phyloP scores from a whole-genome alignment of 352 stramenopile genomes.

The Elongisporangium prolatum region DNA sequence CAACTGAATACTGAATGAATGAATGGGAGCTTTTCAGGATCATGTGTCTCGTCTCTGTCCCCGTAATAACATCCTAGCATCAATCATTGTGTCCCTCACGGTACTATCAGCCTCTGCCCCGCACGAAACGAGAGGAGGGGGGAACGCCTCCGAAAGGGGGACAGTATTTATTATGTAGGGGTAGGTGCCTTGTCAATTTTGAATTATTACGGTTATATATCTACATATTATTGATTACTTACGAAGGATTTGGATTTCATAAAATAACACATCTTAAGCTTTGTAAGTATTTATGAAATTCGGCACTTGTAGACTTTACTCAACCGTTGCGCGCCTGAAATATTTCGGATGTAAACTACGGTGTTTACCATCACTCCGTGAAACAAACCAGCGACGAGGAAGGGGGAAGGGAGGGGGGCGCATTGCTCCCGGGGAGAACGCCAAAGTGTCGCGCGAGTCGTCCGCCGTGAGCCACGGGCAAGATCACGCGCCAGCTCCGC shows the following conservation, averaged over 20 bases:
- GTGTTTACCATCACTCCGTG: constrained; percentile 2
- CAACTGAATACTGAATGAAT: neutral
- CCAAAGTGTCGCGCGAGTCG: constrained; percentile 31
- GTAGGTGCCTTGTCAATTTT: neutral
- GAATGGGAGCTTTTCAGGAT: neutral
- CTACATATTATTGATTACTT: neutral
- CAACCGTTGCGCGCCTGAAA: neutral
- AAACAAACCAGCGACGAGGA: constrained; percentile 1
- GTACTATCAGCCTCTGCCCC: neutral
- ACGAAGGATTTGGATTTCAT: neutral
- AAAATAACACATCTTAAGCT: neutral
- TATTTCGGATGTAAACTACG: constrained; percentile 3
- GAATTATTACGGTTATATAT: neutral
- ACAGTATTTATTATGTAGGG: neutral
- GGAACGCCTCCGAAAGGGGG: neutral
- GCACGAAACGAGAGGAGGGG: neutral
- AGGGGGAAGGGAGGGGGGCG: neutral
- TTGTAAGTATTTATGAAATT: neutral
- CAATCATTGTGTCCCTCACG: neutral
- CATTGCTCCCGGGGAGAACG: constrained; percentile 24
- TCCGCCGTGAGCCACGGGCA: constrained; percentile 22
- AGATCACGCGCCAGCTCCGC: constrained; percentile 17
- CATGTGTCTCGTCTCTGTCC: neutral
- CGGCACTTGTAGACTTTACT: neutral
- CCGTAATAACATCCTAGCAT: neutral